Evolutionary conservation across 306 rosid species (phyloP).

Genomic region (Canavalia ensiformis): DNA sequence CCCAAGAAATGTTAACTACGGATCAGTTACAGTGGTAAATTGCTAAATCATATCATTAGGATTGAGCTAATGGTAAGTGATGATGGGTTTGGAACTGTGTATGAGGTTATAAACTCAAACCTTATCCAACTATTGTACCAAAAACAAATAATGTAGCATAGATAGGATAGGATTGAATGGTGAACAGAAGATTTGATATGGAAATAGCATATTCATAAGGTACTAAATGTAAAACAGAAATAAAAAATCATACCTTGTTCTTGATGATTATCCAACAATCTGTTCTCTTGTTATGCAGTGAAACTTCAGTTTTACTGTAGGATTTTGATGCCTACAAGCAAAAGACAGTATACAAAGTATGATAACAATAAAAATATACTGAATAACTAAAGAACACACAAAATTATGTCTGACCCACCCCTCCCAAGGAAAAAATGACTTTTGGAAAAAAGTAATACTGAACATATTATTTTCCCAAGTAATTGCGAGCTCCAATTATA

Average conservation of each 20-base stretch:
- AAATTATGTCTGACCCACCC: background rate
- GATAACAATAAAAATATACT: background rate
- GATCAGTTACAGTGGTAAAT: background rate
- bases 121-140: background rate
- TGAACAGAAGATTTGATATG: conserved; percentile 6
- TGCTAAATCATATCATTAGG: conserved; percentile 26
- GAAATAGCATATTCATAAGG: conserved; percentile 18
- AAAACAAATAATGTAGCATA: conserved; percentile 33
- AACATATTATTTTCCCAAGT: background rate
- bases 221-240: conserved; percentile 23
- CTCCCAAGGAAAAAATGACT: background rate
- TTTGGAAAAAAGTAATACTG: background rate
- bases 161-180: conserved; percentile 37
- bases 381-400: background rate
- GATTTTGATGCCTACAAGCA: conserved; percentile 65
- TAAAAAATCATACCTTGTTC: conserved; percentile 66
- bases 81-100: background rate
- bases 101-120: conserved; percentile 1
- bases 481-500: background rate
- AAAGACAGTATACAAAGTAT: conserved; percentile 32
- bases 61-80: background rate
- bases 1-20: conserved; percentile 12
- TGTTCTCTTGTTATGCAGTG: conserved; percentile 79
- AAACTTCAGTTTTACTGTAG: conserved; percentile 70
- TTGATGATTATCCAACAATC: conserved; percentile 97